Base-by-base conservation (phyloP, 2,329 filamentous ascomycete genomes). In the Didymella arachidicola region DNA sequence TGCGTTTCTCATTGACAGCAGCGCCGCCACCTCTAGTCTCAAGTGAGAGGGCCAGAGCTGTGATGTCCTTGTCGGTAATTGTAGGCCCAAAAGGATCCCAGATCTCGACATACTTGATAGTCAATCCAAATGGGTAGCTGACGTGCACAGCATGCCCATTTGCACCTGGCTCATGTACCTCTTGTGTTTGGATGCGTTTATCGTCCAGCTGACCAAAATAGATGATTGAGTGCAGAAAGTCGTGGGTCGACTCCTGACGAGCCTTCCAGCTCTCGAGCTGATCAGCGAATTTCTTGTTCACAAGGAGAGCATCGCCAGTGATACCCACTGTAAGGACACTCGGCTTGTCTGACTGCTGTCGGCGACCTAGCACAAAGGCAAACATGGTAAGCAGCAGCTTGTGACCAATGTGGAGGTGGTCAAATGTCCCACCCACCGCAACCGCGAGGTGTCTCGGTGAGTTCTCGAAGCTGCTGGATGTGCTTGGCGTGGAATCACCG, bases 351-450 rank as follows among this genome's bases (percentile, higher is more conserved):
- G 45, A 46, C 8, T 69, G 60, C 42, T 67, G 63, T 45, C 63
- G 62, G 27, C 69, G 67, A 34, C 86, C 85, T 56, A 90, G 82
- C 16, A 92, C 83, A 55, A 97, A 85, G 0, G 89, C 86, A 0
- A 90, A 91, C 61, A 93, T 93, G n/a, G 93, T 93, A 19, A 99
- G 85, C 19, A 99, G 85, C n/a, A 98, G 83, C 79, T 98, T 99
- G 80, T 99, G 95, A 6, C 95, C 95, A 4, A 91, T 88, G 74
- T 99, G 95, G 22, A 99, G 84, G 77, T 98, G 93, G 76, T 99
- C 95, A 78, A 98, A 99, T 0, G 95, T 99, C 10, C 95, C 95
- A 29, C 94, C 95, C 12, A 98, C 86, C 51, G 89, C 91, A 48
- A 96, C 89, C 14, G 86, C 84, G 59, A 82, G 79, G 74, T 91